A percentile compares a stretch with the other conserved stretches of the same genome.
phyloP scores from a whole-genome alignment of 2,329 filamentous ascomycete species.

The Metarhizium brunneum region DNA sequence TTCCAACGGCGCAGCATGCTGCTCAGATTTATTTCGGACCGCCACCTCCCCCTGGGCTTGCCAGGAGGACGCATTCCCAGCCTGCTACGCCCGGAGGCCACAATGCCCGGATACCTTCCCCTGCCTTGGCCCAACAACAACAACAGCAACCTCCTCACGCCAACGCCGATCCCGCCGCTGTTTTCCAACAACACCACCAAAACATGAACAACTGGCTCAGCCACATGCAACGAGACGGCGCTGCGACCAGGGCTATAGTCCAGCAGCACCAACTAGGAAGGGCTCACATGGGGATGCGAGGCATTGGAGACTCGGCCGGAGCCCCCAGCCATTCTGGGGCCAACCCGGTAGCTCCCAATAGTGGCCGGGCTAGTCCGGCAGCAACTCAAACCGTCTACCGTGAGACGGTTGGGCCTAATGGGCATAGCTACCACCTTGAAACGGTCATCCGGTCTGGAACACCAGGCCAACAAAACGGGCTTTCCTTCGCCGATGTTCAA shows the following conservation, averaged over 20 bases:
- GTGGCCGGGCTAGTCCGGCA: slow-evolving; percentile 14
- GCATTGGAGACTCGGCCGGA: slow-evolving; percentile 24
- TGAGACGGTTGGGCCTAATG: slow-evolving; percentile 23
- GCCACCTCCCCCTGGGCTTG: slow-evolving; percentile 18
- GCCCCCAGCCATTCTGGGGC: slow-evolving; percentile 7
- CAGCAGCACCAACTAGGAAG: slow-evolving; percentile 34
- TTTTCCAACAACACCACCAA: slow-evolving; percentile 30
- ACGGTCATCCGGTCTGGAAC: slow-evolving; percentile 18
- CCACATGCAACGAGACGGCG: slow-evolving; percentile 37
- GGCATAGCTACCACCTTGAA: slow-evolving; percentile 26
- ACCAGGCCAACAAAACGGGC: slow-evolving; percentile 14
- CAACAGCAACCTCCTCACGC: neutral
- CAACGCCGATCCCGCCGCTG: slow-evolving; percentile 20
- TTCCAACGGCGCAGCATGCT: slow-evolving; percentile 4
- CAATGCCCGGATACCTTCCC: slow-evolving; percentile 22
- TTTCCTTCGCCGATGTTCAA: slow-evolving; percentile 35
- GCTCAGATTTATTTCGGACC: slow-evolving; percentile 14
- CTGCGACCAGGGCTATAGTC: slow-evolving; percentile 29
- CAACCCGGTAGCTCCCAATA: slow-evolving; percentile 15
- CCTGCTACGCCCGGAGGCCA: slow-evolving; percentile 17
- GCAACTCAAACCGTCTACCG: slow-evolving; percentile 21
- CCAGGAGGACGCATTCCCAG: slow-evolving; percentile 20
- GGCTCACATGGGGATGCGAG: slow-evolving; percentile 29
- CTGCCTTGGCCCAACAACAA: slow-evolving; percentile 9
- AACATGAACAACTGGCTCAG: slow-evolving; percentile 35